Percentiles rank a stretch among this genome's conserved stretches.
These are phyloP conservation scores for Schizosaccharomyces cryophilus DNA, from an alignment of 805 yeast species.

Conservation along the genomic window DNA sequence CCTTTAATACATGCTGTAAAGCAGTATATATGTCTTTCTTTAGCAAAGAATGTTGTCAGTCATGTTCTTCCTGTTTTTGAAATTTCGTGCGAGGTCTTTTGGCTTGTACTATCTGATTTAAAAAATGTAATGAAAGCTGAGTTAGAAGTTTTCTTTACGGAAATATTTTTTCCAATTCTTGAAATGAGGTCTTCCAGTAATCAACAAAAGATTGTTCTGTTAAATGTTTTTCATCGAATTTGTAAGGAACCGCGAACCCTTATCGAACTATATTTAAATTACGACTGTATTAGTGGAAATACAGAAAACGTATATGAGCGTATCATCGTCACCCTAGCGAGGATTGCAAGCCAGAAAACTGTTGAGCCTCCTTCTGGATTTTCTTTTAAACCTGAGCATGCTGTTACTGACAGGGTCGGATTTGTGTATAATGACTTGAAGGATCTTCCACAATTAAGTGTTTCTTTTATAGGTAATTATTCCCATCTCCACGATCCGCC, in stretches of 20 bases:
- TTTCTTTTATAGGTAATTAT: slow-evolving; percentile 61
- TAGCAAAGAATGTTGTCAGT: slow-evolving; percentile 82
- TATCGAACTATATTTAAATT: slow-evolving; percentile 79
- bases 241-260: slow-evolving; percentile 74
- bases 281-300: slow-evolving; percentile 58
- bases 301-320: slow-evolving; percentile 66
- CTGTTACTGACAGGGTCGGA: slow-evolving; percentile 38
- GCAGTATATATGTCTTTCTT: slow-evolving; percentile 56
- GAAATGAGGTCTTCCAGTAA: slow-evolving; percentile 78
- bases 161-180: slow-evolving; percentile 79
- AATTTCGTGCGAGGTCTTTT: slow-evolving; percentile 77
- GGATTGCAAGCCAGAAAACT: slow-evolving; percentile 11
- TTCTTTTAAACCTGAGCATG: slow-evolving; percentile 4
- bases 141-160: slow-evolving; percentile 78
- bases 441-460: slow-evolving; percentile 33
- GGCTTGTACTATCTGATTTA: slow-evolving; percentile 63
- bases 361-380: slow-evolving; percentile 25
- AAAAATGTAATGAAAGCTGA: slow-evolving; percentile 77
- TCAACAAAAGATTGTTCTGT: slow-evolving; percentile 74
- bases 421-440: slow-evolving; percentile 11
- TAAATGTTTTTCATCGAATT: slow-evolving; percentile 55
- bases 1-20: slow-evolving; percentile 55
- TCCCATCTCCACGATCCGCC: slow-evolving; percentile 37
- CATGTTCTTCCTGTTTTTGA: slow-evolving; percentile 80
- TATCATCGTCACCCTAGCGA: slow-evolving; percentile 49